A percentile compares a stretch with the other conserved stretches of the same genome.
These are phyloP conservation scores for Russula vinacea DNA, from an alignment of 768 basidiomycete genomes.

Conservation along the genomic window DNA sequence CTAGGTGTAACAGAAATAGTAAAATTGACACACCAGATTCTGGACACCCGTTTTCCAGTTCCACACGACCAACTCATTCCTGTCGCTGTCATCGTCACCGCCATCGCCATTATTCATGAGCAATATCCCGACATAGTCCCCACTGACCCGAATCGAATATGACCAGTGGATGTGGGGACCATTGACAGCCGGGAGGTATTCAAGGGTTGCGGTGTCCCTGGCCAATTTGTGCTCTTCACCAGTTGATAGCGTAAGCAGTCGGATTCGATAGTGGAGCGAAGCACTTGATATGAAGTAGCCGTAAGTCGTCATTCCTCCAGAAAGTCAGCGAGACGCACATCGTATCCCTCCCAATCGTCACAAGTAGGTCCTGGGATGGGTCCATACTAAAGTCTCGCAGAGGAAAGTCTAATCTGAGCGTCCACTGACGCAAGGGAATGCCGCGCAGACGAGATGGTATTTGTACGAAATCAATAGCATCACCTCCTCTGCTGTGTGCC, in stretches of 20 bases:
- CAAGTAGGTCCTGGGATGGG: conserved; percentile 28
- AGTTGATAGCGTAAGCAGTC: conserved; percentile 16
- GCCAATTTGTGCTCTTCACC: conserved; percentile 22
- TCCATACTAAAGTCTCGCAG: conserved; percentile 29
- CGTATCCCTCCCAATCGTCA: conserved; percentile 27
- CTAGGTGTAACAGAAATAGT: neutral
- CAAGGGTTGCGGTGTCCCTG: conserved; percentile 13
- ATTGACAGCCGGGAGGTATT: conserved; percentile 11
- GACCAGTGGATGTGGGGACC: conserved; percentile 7
- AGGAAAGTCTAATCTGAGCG: conserved; percentile 10
- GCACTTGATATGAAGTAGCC: conserved; percentile 5
- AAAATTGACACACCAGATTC: conserved; percentile 13
- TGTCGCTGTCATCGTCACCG: neutral
- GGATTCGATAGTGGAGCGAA: conserved; percentile 10
- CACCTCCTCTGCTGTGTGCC: conserved; percentile 14
- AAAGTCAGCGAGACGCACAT: conserved; percentile 33
- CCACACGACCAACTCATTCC: conserved; percentile 24
- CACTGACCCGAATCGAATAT: conserved; percentile 22
- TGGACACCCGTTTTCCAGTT: conserved; percentile 27
- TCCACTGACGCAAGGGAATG: conserved; percentile 26
- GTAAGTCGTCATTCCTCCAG: neutral
- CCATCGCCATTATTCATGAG: neutral
- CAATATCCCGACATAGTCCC: conserved; percentile 26
- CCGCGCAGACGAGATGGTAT: conserved; percentile 27
- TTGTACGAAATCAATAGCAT: conserved; percentile 18